Conservation (phyloP, 2,329 filamentous ascomycete species). For the Fusarium albosuccineum region DNA sequence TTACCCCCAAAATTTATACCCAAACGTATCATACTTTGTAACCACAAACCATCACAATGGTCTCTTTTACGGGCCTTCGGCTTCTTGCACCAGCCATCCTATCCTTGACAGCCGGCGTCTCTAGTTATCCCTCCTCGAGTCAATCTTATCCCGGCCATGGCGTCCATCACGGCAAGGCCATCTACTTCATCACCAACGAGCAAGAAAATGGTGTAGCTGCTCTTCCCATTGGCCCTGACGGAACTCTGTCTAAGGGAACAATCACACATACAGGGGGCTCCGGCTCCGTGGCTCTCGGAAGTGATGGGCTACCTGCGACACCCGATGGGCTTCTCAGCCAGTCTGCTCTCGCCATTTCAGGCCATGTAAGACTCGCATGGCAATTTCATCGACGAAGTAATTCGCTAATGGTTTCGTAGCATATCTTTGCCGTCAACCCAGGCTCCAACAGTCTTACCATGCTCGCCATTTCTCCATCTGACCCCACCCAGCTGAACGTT, state of each 20-base stretch:
- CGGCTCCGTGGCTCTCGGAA: slow-evolving; percentile 58
- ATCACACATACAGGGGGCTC: slow-evolving; percentile 61
- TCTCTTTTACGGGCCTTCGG: neutral
- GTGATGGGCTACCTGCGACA: slow-evolving; percentile 53
- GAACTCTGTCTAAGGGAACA: slow-evolving; percentile 58
- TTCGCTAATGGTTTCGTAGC: slow-evolving; percentile 47
- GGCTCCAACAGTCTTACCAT: slow-evolving; percentile 66
- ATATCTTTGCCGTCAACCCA: slow-evolving; percentile 65
- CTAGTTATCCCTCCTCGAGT: neutral
- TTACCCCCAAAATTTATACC: too few relatives aligned
- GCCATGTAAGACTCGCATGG: slow-evolving; percentile 55
- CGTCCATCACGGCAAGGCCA: slow-evolving; percentile 53
- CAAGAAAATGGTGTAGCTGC: slow-evolving; percentile 62
- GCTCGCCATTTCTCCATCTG: slow-evolving; percentile 56
- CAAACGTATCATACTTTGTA: too few relatives aligned
- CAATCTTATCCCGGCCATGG: neutral
- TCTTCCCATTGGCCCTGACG: slow-evolving; percentile 60
- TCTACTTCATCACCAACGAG: slow-evolving; percentile 70
- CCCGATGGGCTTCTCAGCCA: slow-evolving; percentile 67
- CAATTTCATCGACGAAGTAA: too few relatives aligned
- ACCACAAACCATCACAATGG: neutral
- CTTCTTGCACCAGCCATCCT: neutral
- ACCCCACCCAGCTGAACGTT: slow-evolving; percentile 60
- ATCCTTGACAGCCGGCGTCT: neutral
- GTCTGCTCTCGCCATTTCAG: slow-evolving; percentile 62